Evolutionary conservation across 2,329 filamentous ascomycete species (phyloP), one percentile per base, ranked within the genome.

Genomic region (Drechslerella dactyloides): DNA sequence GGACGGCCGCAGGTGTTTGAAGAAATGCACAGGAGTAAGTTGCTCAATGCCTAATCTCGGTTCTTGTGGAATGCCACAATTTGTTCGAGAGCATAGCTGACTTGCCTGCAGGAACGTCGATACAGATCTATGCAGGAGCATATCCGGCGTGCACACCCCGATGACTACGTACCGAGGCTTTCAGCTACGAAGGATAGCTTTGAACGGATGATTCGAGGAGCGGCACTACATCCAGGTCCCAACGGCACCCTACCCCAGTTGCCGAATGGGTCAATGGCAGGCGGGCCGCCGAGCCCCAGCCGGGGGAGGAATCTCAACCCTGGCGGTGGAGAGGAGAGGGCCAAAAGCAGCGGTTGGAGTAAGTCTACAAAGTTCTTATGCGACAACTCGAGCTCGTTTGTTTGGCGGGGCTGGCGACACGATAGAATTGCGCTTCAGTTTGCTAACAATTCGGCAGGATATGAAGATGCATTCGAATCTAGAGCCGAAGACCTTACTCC

Each of bases 91-190:
- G 40, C 17, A 23, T 42, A 3, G 27, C 53, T 54, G 21, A 17
- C 21, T 48, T n/a, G 42, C 64, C 52, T 24, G 54, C 58, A 63
- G 51, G 55, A 69, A 27, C 56, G 69, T 33, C 69, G 69, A 70
- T 99, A 93, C 83, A 92, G 94, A 80, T 97, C 93, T 74, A 97
- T 99, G 91, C 94, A 97, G 82, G 94, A 99, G 85, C 94, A 99
- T 79, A 97, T 99, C 78, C 91, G 94, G 78, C 89, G 94, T 80
- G 93, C 94, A 76, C 94, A 99, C 80, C 93, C 93, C 73, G 92
- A 96, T 80, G 90, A 97, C 80, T 97, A 97, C 82, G 96, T 99
- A 77, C 89, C 94, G 55, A 97, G 97, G 85, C 89, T 97, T 77
- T 93, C 94, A 76, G 94, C 94, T 54, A 99, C 93, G 76, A 93